Percentiles rank a stretch among this genome's conserved stretches.
Conservation (phyloP, 1,139 yeast genomes). For the Kluyveromyces sp. region DNA sequence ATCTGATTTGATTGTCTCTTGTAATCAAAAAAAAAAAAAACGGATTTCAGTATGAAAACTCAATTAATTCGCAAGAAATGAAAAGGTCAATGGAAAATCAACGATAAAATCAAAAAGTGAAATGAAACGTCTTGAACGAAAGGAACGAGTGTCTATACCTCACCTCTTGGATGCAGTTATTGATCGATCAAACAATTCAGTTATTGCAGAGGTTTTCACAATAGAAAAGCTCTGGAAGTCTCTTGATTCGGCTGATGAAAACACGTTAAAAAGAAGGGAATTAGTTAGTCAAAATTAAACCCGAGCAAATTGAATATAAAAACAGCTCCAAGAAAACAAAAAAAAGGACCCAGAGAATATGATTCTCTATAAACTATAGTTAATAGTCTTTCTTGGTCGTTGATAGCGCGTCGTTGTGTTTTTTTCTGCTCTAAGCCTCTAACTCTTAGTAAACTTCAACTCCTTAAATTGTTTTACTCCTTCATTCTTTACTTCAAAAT, state of each 20-base stretch:
- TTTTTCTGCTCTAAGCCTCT: neutral
- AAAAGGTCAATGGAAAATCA: too few species aligned
- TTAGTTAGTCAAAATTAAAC: neutral
- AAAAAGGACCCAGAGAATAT: neutral
- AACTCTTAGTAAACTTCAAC: neutral
- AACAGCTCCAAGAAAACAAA: neutral
- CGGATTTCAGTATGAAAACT: too few species aligned
- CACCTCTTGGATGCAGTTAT: too few species aligned
- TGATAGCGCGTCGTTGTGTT: neutral
- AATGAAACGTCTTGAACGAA: too few species aligned
- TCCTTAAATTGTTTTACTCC: conserved; percentile 1
- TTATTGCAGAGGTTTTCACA: too few species aligned
- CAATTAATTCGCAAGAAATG: too few species aligned
- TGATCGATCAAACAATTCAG: too few species aligned
- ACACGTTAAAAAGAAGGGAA: neutral
- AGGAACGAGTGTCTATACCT: too few species aligned
- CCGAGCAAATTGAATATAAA: neutral
- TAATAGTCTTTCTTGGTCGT: neutral
- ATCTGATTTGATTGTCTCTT: too few species aligned
- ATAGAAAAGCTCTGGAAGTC: neutral
- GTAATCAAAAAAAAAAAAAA: too few species aligned
- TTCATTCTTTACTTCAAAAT: neutral
- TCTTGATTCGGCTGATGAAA: neutral
- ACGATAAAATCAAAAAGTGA: too few species aligned
- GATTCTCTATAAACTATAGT: neutral